These are phyloP conservation scores for Lentinula boryana DNA, from an alignment of 768 basidiomycete species.

Conservation along the genomic window DNA sequence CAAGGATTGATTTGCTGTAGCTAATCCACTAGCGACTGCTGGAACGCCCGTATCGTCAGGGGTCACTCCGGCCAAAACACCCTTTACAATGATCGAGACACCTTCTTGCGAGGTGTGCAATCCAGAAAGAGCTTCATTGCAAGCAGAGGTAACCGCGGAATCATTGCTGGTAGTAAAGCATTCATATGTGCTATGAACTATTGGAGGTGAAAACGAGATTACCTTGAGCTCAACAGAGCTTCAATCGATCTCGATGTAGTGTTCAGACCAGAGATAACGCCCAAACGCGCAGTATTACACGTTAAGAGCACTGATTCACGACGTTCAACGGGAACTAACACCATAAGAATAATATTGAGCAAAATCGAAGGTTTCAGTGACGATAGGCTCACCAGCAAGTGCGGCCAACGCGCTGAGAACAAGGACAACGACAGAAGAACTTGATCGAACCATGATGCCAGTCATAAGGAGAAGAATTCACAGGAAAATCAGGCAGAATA, in stretches of 20 bases:
- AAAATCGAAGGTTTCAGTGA: neutral
- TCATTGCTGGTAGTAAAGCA: slow-evolving; percentile 7
- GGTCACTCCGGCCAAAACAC: slow-evolving; percentile 15
- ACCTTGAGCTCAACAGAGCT: neutral
- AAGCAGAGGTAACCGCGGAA: slow-evolving; percentile 11
- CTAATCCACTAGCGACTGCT: slow-evolving; percentile 12
- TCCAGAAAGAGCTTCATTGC: slow-evolving; percentile 11
- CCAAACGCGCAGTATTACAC: slow-evolving; percentile 20
- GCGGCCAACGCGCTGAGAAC: neutral
- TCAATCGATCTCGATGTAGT: slow-evolving; percentile 16
- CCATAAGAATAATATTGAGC: neutral
- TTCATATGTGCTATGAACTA: neutral
- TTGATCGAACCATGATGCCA: neutral
- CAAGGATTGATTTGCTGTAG: slow-evolving; percentile 14
- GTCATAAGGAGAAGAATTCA: neutral
- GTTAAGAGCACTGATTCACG: slow-evolving; percentile 6
- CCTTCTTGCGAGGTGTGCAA: slow-evolving; percentile 14
- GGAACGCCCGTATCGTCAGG: slow-evolving; percentile 16
- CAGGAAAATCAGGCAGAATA: neutral
- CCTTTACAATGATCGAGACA: slow-evolving; percentile 15
- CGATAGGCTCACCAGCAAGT: neutral
- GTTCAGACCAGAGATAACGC: slow-evolving; percentile 18
- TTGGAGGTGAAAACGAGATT: neutral
- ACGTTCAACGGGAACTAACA: slow-evolving; percentile 4
- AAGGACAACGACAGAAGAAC: neutral